Conservation (phyloP, 83 land plant species). For the Isoetes engelmannii region DNA sequence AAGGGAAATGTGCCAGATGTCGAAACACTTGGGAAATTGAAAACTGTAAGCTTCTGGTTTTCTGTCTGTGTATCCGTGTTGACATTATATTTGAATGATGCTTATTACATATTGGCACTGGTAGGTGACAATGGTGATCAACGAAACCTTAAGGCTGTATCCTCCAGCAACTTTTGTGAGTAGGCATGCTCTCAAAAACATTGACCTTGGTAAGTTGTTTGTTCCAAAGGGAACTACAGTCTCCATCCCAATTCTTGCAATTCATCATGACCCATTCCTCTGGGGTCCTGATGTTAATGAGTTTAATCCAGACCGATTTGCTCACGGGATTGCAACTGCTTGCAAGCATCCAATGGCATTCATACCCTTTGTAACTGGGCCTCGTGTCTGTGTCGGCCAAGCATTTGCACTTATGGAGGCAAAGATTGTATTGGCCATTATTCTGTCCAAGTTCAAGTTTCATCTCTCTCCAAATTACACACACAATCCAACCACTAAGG, state of each 20-base stretch:
- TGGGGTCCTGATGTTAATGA: conserved; percentile 10
- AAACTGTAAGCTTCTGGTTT: too few species aligned
- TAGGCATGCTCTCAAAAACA: not conserved
- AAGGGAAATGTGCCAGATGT: too few species aligned
- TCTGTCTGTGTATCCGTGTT: too few species aligned
- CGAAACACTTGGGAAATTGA: too few species aligned
- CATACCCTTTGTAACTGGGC: conserved; percentile 36
- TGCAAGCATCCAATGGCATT: not conserved
- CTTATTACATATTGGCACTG: too few species aligned
- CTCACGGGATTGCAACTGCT: conserved; percentile 26
- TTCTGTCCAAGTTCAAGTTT: conserved; percentile 34
- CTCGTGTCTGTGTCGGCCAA: conserved; percentile 42
- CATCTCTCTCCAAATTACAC: conserved; percentile 13
- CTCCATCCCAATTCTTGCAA: not conserved
- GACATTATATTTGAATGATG: too few species aligned
- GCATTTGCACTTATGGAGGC: conserved; percentile 47
- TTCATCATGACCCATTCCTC: not conserved
- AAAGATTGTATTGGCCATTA: conserved; percentile 38
- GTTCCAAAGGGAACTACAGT: conserved; percentile 18
- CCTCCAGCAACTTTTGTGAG: conserved; percentile 21
- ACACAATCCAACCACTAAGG: conserved; percentile 34
- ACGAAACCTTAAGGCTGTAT: conserved; percentile 44
- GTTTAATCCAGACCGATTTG: conserved; percentile 47
- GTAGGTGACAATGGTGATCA: conserved; percentile 40
- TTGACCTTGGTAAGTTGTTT: not conserved